phyloP scores from a whole-genome alignment of 306 rosid genomes.

The Glycine soja region DNA sequence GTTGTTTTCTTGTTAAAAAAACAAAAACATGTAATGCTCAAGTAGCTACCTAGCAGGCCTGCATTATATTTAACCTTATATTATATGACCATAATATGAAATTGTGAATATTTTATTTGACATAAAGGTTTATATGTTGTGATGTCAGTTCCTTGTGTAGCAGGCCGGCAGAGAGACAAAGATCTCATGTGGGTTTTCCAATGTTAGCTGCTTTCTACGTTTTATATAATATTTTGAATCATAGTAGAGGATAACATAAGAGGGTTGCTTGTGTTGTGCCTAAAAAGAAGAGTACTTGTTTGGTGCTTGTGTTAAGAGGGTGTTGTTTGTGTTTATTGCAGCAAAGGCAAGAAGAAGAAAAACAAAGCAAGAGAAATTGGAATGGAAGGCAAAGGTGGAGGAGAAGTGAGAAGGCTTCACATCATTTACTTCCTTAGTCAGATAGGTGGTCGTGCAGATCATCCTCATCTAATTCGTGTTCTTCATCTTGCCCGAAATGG shows the following conservation, averaged over 20 bases:
- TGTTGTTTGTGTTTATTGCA: conserved; percentile 42
- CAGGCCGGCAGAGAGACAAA: conserved; percentile 78
- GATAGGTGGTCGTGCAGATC: conserved; percentile 69
- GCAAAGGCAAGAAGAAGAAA: neutral
- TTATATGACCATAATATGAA: conserved; percentile 37
- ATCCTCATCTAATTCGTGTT: conserved; percentile 85
- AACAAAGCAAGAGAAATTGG: conserved; percentile 27
- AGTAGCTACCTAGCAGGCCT: conserved; percentile 54
- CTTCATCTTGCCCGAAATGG: conserved; percentile 71
- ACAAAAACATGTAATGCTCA: neutral
- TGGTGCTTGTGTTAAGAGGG: conserved; percentile 24
- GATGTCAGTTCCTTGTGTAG: conserved; percentile 45
- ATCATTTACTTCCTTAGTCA: conserved; percentile 73
- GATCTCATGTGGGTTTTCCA: conserved; percentile 54
- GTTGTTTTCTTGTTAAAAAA: conserved; percentile 40
- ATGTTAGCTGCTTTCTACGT: conserved; percentile 39
- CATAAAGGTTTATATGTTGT: conserved; percentile 41
- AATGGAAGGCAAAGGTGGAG: conserved; percentile 68
- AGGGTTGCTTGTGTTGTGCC: conserved; percentile 37
- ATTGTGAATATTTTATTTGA: conserved; percentile 24
- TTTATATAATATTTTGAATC: conserved; percentile 51
- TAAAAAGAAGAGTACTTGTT: conserved; percentile 52
- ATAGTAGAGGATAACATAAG: conserved; percentile 12
- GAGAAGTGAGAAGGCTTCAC: conserved; percentile 78
- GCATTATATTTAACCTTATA: conserved; percentile 42